phyloP scores from a whole-genome alignment of 2,329 filamentous ascomycete genomes.

The Tolypocladium pustulatum region DNA sequence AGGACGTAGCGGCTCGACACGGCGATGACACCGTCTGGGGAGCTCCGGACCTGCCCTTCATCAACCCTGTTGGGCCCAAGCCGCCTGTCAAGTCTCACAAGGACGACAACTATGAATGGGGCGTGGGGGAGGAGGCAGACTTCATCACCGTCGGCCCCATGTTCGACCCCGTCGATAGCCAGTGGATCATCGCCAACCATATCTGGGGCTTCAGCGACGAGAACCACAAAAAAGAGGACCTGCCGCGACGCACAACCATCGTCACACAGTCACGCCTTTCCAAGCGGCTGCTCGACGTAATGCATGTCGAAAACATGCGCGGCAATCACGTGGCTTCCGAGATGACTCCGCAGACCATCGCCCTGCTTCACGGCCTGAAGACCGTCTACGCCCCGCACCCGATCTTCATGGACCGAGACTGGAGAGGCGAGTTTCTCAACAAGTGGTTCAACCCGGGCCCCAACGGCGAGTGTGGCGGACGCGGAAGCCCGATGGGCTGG shows the following conservation, averaged over 20 bases:
- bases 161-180: constrained; percentile 62
- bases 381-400: constrained; percentile 70
- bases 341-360: constrained; percentile 66
- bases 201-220: constrained; percentile 54
- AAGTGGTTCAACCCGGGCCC: constrained; percentile 51
- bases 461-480: constrained; percentile 41
- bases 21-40: constrained; percentile 56
- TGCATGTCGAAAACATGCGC: constrained; percentile 66
- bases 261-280: constrained; percentile 68
- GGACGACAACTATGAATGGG: constrained; percentile 64
- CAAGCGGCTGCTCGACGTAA: constrained; percentile 59
- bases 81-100: constrained; percentile 48
- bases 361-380: constrained; percentile 69
- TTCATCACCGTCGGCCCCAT: constrained; percentile 68
- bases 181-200: constrained; percentile 61
- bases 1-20: constrained; percentile 45
- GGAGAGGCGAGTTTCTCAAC: constrained; percentile 43
- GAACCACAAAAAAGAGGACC: constrained; percentile 37
- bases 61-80: constrained; percentile 51
- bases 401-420: constrained; percentile 68
- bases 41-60: constrained; percentile 44
- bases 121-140: constrained; percentile 65
- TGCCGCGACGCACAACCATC: constrained; percentile 66
- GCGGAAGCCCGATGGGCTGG: constrained; percentile 48
- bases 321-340: constrained; percentile 71